Evolutionary conservation across 352 stramenopile species (phyloP).

Genomic region (Globisporangium spinosum): DNA sequence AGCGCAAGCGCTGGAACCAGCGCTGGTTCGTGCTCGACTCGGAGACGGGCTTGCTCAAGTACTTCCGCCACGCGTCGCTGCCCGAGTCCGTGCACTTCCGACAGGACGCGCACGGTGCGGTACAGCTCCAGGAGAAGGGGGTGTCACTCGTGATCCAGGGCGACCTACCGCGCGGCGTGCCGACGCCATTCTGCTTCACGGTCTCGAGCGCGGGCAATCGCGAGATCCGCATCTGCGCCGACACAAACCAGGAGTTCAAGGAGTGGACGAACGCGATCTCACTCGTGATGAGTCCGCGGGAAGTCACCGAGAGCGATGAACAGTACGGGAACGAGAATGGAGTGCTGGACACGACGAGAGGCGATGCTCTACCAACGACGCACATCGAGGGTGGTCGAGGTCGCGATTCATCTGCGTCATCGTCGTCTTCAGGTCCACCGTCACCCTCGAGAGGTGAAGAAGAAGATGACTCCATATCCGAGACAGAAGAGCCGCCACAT

Average conservation of each 20-base stretch:
- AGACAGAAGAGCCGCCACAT: slow-evolving; percentile 1
- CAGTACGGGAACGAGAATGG: background rate
- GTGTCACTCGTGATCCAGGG: slow-evolving; percentile 70
- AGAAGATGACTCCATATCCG: slow-evolving; percentile 10
- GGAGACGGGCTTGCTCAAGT: slow-evolving; percentile 58
- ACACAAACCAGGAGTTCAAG: slow-evolving; percentile 65
- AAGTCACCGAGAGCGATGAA: slow-evolving; percentile 1
- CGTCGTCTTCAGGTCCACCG: slow-evolving; percentile 15
- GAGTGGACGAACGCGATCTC: slow-evolving; percentile 77
- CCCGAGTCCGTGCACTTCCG: slow-evolving; percentile 47
- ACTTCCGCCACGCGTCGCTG: slow-evolving; percentile 68
- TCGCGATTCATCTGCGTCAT: slow-evolving; percentile 12
- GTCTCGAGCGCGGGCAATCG: slow-evolving; percentile 34
- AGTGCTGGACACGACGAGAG: background rate
- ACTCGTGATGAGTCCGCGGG: slow-evolving; percentile 49
- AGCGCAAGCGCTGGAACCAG: slow-evolving; percentile 77
- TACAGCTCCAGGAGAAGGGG: slow-evolving; percentile 43
- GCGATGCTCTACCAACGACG: background rate
- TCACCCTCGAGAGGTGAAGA: slow-evolving; percentile 14
- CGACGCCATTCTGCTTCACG: slow-evolving; percentile 80
- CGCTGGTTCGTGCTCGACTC: slow-evolving; percentile 76
- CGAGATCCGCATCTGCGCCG: slow-evolving; percentile 57
- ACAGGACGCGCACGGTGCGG: slow-evolving; percentile 52
- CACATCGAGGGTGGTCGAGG: background rate
- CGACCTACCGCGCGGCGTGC: slow-evolving; percentile 59